Base-by-base conservation (phyloP, 2,329 filamentous ascomycete genomes). In the Hymenoscyphus infarciens region DNA sequence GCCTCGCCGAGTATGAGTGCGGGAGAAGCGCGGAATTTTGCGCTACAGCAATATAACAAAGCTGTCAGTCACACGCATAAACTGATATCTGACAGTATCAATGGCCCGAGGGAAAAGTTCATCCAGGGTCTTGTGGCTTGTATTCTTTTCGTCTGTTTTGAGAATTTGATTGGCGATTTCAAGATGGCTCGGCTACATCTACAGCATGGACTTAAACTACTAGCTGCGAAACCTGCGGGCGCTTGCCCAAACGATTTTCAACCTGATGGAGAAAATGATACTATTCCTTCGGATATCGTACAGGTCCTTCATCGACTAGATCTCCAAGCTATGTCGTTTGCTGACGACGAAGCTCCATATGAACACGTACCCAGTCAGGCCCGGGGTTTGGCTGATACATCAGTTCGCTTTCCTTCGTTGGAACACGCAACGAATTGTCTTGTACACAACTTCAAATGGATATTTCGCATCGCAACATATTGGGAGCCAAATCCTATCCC, bases 121-220 rank as follows among this genome's bases (percentile, higher is more conserved):
- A 55, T 67, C 31, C 61, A 61, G 45, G 66, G 64, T 3, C 62
- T 68, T 11, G 63, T 68, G 13, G 63, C 63, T 29, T 68, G 65
- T 31, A 60, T 64, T n/a, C 61, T 68, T 22, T 68, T 67, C 31
- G 62, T 66, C 11, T 68, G 65, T 59, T 67, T 64, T 49, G 66
- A 68, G 33, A 64, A 63, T 29, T 61, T 65, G 25, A 60, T 59
- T 5, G 62, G 62, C 8, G 62, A 68, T 45, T 62, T 25, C 33
- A 31, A 33, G 10, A 58, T 57, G 19, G 53, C 63, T 6, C 49
- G 65, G 3, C 60, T 67, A 56, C 65, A 67, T 60, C 54, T 67
- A 10, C 65, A 63, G 45, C 63, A 65, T 62, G 65, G 65, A n/a
- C 57, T 67, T 8, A 56, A 59, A 55, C 64, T 67, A 4, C 56